Base-by-base conservation (phyloP, 2,329 filamentous ascomycete genomes). In the Aspergillus eucalypticola region DNA sequence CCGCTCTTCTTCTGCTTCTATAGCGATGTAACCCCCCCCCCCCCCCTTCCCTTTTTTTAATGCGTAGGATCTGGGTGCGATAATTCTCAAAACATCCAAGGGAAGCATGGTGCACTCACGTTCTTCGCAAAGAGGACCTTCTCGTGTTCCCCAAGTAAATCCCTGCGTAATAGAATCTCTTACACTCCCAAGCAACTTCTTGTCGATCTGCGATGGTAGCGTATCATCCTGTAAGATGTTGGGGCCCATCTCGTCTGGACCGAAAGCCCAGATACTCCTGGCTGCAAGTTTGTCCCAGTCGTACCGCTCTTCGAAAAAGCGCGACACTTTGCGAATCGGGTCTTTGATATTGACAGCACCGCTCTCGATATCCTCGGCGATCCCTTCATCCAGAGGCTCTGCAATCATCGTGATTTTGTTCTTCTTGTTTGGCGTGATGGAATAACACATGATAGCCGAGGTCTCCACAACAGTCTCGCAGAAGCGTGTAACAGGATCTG, bases 331-430 rank as follows among this genome's bases (percentile, higher is more conserved):
- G 59, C 93, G 89, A 46, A 95, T 90, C 2, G 95, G 93, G 68
- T 98, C 94, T 64, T 90, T 91, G 79, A 99, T 97, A 71, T 86
- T 92, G 69, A 99, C 93, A 58, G 86, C 89, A 25, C 94, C 93
- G 51, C 86, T 88, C 79, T 99, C 95, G 64, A 99, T 98, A 70
- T 99, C 95, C 70, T 91, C 88, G 5, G 94, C 92, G 64, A 99
- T 96, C 15, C 95, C 95, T 69, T 96, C 90, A 67, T 99, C 95
- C 13, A 99, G 81, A 35, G 95, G 94, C 75, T 99, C 95, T 3
- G 95, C 95, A 59, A 98, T 90, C 91, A 99, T 97, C 38, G 95
- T 98, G 70, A 99, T 90, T 76, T 96, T 96, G 81, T 99, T 99
- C 82, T 97, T 97, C 81, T 99, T 99, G 81, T 99, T 99, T 2